A percentile compares a stretch with the other conserved stretches of the same genome.
Conservation (phyloP, 2,329 filamentous ascomycete species). For the Geosmithia morbida region DNA sequence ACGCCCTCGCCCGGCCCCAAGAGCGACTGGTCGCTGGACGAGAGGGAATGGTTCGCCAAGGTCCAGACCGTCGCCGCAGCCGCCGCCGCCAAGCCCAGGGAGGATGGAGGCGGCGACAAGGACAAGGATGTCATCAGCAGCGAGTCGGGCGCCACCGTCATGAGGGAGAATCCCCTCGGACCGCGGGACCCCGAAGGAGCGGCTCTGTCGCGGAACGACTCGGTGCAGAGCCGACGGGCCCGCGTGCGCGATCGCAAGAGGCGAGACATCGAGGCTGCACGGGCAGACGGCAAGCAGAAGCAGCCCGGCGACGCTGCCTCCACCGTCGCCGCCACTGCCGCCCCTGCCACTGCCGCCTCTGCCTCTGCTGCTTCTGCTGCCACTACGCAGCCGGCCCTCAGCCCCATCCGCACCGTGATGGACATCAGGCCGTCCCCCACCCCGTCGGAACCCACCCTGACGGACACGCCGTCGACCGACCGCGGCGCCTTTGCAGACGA, state of each 20-base stretch:
- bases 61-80: not conserved
- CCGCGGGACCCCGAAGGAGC: not conserved
- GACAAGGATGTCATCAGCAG: not conserved
- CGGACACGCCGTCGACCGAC: not conserved
- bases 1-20: not conserved
- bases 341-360: no score
- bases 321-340: no score
- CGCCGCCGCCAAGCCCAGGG: not conserved
- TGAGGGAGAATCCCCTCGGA: slow-evolving; percentile 8
- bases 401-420: slow-evolving; percentile 23
- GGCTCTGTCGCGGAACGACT: slow-evolving; percentile 6
- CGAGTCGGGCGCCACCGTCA: slow-evolving; percentile 2
- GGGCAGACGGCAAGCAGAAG: slow-evolving; percentile 6
- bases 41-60: not conserved
- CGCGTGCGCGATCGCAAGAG: slow-evolving; percentile 23
- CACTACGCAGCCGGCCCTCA: slow-evolving; percentile 15
- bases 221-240: slow-evolving; percentile 17
- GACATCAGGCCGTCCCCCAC: slow-evolving; percentile 17
- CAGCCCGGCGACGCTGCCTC: slow-evolving; percentile 1
- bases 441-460: not conserved
- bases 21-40: not conserved
- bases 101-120: not conserved
- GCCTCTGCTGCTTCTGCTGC: no score
- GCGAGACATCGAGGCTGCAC: slow-evolving; percentile 21
- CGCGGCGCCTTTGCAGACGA: not conserved